Conservation (phyloP, 768 basidiomycete genomes). For the Tricholoma furcatifolium region DNA sequence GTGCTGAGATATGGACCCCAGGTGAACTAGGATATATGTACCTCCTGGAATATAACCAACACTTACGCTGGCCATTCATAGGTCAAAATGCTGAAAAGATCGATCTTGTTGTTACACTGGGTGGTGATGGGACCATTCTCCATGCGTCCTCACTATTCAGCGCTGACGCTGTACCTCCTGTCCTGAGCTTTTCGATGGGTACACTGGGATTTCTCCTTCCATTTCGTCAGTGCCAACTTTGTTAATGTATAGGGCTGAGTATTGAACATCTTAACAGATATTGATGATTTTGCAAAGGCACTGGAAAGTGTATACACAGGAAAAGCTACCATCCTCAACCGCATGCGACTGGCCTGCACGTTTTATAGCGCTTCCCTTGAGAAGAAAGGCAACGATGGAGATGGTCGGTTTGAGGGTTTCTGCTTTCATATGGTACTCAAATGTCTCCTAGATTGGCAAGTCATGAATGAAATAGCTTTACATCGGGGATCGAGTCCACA, state of each 20-base stretch:
- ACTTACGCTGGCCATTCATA: constrained; percentile 13
- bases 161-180: constrained; percentile 89
- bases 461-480: constrained; percentile 95
- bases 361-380: constrained; percentile 63
- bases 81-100: constrained; percentile 60
- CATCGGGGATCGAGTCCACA: constrained; percentile 92
- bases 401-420: constrained; percentile 43
- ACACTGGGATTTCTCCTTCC: constrained; percentile 92
- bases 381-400: constrained; percentile 54
- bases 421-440: constrained; percentile 6
- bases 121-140: constrained; percentile 93
- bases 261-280: constrained; percentile 50
- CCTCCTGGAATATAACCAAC: not conserved
- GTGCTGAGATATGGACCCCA: constrained; percentile 65
- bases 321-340: constrained; percentile 77
- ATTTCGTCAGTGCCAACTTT: constrained; percentile 65
- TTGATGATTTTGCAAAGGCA: constrained; percentile 82
- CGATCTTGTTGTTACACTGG: constrained; percentile 86
- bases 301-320: constrained; percentile 78
- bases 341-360: constrained; percentile 87
- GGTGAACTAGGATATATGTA: constrained; percentile 34
- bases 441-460: constrained; percentile 75
- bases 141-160: constrained; percentile 92
- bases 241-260: not conserved
- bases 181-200: constrained; percentile 89